Evolutionary conservation across 345 rosid genomes (phyloP), one percentile per base, ranked within the genome.

Genomic region (Rhodamnia rubescens): DNA sequence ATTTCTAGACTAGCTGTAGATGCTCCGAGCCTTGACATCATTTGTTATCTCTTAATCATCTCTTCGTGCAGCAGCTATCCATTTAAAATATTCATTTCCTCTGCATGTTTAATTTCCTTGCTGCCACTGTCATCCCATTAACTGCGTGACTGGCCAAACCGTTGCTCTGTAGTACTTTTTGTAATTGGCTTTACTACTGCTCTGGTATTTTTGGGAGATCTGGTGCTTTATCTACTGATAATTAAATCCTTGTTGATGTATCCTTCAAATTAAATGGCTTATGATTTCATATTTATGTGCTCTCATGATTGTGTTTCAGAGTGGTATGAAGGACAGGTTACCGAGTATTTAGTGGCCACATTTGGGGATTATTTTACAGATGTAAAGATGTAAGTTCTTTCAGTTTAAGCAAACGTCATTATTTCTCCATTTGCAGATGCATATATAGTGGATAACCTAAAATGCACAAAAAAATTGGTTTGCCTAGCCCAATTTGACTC

Each of bases 291-390:
- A 40, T 87, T 75, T 74, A 36, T 36, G 13, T 36, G 32, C 26
- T 69, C 47, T 69, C 47, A 69, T 69, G 47, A 82, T 29, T 86
- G 56, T 89, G 83, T 92, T 91, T 89, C 94, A 98, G 99, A 98
- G 83, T 98, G 99, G 99, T 84, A 81, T 49, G 99, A 98, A 88
- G 99, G 96, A 87, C 98, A 96, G 89, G 99, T 98, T 85, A 95
- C 99, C 1, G 99, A 96, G 92, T 96, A 83, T 90, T 92, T 96
- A 9, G 98, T 96, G 81, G 99, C 98, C 85, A 98, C 99, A 85
- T 98, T 95, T 90, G 94, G 96, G 74, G 99, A 98, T 89, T 98
- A 98, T 87, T 98, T 98, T 85, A 90, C 95, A 82, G 98, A 98
- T 93, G 98, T 98, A 69, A 96, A 96, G 92, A 90, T 94, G 99